These are phyloP conservation scores for Seiridium unicorne DNA, from an alignment of 2,329 filamentous ascomycete genomes.

Conservation along the genomic window DNA sequence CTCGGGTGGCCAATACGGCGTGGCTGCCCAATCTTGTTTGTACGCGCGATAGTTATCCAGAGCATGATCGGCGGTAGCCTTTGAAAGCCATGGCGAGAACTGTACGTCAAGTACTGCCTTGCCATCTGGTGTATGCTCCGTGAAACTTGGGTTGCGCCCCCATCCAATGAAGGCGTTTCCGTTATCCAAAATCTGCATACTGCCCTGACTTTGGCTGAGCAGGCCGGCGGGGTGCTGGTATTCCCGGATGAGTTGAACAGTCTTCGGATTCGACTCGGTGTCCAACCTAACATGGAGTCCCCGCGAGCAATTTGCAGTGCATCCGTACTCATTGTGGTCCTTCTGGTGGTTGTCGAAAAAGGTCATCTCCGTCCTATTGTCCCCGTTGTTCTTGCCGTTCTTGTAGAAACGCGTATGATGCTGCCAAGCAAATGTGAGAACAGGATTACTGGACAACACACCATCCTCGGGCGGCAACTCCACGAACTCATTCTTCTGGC, in stretches of 20 bases:
- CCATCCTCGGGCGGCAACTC: constrained; percentile 9
- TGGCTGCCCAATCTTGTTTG: constrained; percentile 12
- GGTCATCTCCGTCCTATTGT: constrained; percentile 9
- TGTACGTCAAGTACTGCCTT: constrained; percentile 9
- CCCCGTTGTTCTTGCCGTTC: neutral
- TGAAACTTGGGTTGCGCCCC: constrained; percentile 1
- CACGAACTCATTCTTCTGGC: constrained; percentile 13
- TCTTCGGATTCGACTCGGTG: constrained; percentile 3
- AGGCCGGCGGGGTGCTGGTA: constrained; percentile 12
- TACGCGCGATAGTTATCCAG: constrained; percentile 13
- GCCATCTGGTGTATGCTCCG: neutral
- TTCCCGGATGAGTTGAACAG: constrained; percentile 11
- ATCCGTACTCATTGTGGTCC: constrained; percentile 5
- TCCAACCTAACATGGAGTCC: constrained; percentile 11
- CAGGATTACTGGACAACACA: constrained; percentile 5
- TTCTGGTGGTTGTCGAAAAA: constrained; percentile 14
- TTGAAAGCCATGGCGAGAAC: constrained; percentile 11
- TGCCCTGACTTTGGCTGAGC: neutral
- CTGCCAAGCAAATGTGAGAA: constrained; percentile 13
- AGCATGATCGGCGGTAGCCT: constrained; percentile 4
- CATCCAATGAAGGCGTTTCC: constrained; percentile 5
- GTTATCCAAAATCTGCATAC: constrained; percentile 1
- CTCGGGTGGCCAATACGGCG: constrained; percentile 12
- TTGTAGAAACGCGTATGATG: constrained; percentile 13
- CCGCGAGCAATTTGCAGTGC: constrained; percentile 11